Percentiles rank a stretch among this genome's conserved stretches.
Evolutionary conservation across 2,329 filamentous ascomycete genomes (phyloP).

Genomic region (Colletotrichum sp.): DNA sequence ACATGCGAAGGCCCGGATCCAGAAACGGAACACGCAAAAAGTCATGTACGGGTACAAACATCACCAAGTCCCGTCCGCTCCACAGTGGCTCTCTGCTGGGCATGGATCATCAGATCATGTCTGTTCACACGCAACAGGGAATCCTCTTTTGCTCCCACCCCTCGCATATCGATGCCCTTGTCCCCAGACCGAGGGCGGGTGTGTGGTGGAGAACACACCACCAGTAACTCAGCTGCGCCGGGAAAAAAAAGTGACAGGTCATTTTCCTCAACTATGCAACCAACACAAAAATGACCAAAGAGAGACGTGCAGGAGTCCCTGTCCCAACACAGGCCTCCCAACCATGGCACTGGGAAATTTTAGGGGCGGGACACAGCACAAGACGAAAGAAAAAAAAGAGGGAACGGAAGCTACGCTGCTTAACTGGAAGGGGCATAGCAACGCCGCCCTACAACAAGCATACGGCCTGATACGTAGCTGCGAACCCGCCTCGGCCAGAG

Average conservation of each 20-base stretch:
- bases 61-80: neutral
- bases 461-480: neutral
- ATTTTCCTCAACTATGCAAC: neutral
- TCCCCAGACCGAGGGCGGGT: neutral
- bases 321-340: neutral
- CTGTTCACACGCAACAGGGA: conserved; percentile 9
- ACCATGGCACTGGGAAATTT: conserved; percentile 10
- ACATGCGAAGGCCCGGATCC: neutral
- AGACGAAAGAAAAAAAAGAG: neutral
- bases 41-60: neutral
- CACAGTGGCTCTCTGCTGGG: neutral
- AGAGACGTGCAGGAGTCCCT: conserved; percentile 1
- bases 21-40: neutral
- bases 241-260: conserved; percentile 8
- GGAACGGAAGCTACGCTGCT: conserved; percentile 2
- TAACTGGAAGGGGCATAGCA: neutral
- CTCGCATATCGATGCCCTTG: conserved; percentile 2
- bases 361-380: neutral
- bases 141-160: neutral
- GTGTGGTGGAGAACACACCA: neutral
- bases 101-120: conserved; percentile 18
- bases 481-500: neutral
- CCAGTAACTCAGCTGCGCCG: neutral
- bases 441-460: neutral
- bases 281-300: neutral